Evolutionary conservation across 2,329 filamentous ascomycete genomes (phyloP).

Genomic region (Fusarium irregulare): DNA sequence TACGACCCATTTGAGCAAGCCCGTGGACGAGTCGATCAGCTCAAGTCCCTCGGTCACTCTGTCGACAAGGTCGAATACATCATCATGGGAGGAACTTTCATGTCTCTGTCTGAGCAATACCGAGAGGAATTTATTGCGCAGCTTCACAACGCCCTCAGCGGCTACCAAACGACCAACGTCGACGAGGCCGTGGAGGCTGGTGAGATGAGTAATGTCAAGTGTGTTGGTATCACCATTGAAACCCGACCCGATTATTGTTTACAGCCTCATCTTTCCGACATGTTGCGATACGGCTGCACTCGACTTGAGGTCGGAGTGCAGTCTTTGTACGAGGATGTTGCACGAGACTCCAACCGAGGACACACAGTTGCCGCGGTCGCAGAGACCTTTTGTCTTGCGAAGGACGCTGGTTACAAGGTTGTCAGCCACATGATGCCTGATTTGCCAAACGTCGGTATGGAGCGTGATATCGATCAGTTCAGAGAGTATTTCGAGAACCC

Average conservation of each 20-base stretch:
- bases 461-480: slow-evolving; percentile 96
- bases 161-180: slow-evolving; percentile 93
- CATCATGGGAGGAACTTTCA: slow-evolving; percentile 99
- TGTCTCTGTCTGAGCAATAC: slow-evolving; percentile 92
- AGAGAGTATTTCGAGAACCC: slow-evolving; percentile 98
- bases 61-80: slow-evolving; percentile 99
- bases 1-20: slow-evolving; percentile 99
- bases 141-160: slow-evolving; percentile 94
- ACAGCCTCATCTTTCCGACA: slow-evolving; percentile 92
- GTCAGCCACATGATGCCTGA: slow-evolving; percentile 99
- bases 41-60: slow-evolving; percentile 93
- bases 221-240: slow-evolving; percentile 98
- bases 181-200: slow-evolving; percentile 95
- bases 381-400: slow-evolving; percentile 96
- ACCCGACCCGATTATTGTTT: slow-evolving; percentile 97
- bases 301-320: slow-evolving; percentile 95
- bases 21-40: slow-evolving; percentile 93
- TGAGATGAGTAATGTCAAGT: slow-evolving; percentile 97
- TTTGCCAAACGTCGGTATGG: slow-evolving; percentile 97
- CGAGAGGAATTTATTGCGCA: slow-evolving; percentile 94
- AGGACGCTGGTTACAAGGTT: slow-evolving; percentile 98
- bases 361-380: slow-evolving; percentile 96
- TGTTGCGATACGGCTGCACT: slow-evolving; percentile 98
- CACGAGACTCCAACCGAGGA: slow-evolving; percentile 95
- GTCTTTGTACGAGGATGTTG: slow-evolving; percentile 96